Conservation (phyloP, 2,329 filamentous ascomycete species). For the Calonectria hawksworthii region DNA sequence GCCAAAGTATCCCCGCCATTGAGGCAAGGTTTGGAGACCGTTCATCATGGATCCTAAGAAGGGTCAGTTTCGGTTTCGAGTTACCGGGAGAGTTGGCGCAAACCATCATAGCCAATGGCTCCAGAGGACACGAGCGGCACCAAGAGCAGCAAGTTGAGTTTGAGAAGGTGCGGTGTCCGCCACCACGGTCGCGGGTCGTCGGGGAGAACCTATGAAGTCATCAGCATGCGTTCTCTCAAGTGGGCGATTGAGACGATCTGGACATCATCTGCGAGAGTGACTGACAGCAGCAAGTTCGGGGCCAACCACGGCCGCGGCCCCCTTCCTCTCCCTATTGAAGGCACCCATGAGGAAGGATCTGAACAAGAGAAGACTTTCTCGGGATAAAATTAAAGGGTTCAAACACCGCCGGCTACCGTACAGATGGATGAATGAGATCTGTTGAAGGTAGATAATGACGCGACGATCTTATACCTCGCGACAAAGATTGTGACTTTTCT, state of each 20-base stretch:
- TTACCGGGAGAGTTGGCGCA: conserved; percentile 42
- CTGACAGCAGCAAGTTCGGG: not conserved
- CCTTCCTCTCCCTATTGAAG: not conserved
- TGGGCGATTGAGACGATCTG: not conserved
- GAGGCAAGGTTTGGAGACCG: conserved; percentile 55
- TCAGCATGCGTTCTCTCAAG: not conserved
- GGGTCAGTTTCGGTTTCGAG: not conserved
- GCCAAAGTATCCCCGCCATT: conserved; percentile 57
- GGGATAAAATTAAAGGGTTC: not conserved
- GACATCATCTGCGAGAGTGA: not conserved
- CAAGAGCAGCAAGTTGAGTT: conserved; percentile 59
- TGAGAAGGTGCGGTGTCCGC: conserved; percentile 56
- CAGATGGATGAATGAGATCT: not conserved
- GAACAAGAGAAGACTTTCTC: not conserved
- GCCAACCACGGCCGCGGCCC: not conserved
- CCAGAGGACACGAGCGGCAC: conserved; percentile 59
- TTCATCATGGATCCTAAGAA: conserved; percentile 56
- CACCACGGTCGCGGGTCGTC: conserved; percentile 58
- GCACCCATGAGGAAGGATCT: not conserved
- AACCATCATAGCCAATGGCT: conserved; percentile 61
- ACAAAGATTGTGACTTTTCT: not conserved
- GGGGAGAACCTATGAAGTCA: conserved; percentile 49
- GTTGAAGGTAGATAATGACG: too few species aligned
- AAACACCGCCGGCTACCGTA: too few species aligned
- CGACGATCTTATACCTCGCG: not conserved